Evolutionary conservation across 768 basidiomycete genomes (phyloP), one percentile per base, ranked within the genome.

Genomic region (Fibroporia radiculosa): DNA sequence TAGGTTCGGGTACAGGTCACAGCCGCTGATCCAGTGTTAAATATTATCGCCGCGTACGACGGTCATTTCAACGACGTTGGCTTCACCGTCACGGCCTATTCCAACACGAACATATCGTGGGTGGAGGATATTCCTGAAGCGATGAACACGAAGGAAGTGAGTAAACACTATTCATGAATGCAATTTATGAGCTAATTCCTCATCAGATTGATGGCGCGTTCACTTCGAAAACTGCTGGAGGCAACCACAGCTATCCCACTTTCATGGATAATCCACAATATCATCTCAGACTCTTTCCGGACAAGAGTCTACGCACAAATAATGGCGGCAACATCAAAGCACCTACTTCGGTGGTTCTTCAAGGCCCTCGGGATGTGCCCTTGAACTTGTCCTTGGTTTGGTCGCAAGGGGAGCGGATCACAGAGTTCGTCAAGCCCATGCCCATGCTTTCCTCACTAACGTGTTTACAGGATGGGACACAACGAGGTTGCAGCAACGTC

Each of bases 221-320:
- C 49, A 82, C 80, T 0, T 72, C 64, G 27, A 80, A 80, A 52
- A 89, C 78, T 23, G 76, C 88, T 0, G 95, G 95, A 0, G 95
- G 95, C 1, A 93, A 93, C 56, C 76, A 80, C 45, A 76, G 78
- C 4, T 70, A 80, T 51, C 78, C 88, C 1, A 82, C 84, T 0
- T 96, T 85, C 62, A 85, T 95, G 80, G 62, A 77, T 39, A 98
- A 97, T 57, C 93, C 93, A 0, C 91, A 96, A 57, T 97, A 89
- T 62, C 72, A 74, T 44, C 67, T 97, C 12, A 71, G 64, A 6
- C 64, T 95, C 16, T 66, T 71, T 42, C 66, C 75, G 55, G 54
- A 49, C 16, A 11, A 44, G 7, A n/a, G 32, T 5, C 31, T 48
- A 8, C n/a, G 24, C 10, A 18, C 26, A 3, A 40, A 33, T n/a